phyloP scores from a whole-genome alignment of 495 filamentous ascomycete genomes.

The Geopyxis carbonaria region DNA sequence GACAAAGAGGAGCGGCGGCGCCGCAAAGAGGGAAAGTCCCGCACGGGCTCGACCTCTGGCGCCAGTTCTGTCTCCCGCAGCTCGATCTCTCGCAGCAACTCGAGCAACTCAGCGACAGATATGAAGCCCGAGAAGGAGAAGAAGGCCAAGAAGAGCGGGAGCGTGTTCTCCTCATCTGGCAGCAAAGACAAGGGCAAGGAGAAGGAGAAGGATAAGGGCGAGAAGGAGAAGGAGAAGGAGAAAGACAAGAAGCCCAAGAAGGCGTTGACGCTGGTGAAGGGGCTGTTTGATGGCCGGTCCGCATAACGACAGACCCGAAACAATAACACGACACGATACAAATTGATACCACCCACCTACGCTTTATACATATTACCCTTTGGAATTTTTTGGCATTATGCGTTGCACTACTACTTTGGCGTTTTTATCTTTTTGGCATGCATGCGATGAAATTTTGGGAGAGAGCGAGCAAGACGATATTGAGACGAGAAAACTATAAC shows the following conservation, averaged over 20 bases:
- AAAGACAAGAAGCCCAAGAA: slow-evolving; percentile 1
- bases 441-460: no score
- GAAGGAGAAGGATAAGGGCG: no score
- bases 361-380: no score
- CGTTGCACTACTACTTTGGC: no score
- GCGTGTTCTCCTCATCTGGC: neutral
- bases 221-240: neutral
- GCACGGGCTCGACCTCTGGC: neutral
- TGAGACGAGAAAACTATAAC: no score
- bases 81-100: slow-evolving; percentile 4
- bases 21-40: neutral
- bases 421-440: no score
- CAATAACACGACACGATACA: no score
- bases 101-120: neutral
- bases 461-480: no score
- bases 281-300: slow-evolving; percentile 6
- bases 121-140: neutral
- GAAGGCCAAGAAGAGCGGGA: neutral
- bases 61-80: neutral
- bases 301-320: no score
- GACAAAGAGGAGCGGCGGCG: slow-evolving; percentile 1
- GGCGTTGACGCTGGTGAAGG: neutral
- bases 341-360: no score
- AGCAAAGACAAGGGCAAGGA: neutral
- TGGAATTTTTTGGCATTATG: no score